Base-by-base conservation (phyloP, 257 asterid genomes). In the Echites panduratus region DNA sequence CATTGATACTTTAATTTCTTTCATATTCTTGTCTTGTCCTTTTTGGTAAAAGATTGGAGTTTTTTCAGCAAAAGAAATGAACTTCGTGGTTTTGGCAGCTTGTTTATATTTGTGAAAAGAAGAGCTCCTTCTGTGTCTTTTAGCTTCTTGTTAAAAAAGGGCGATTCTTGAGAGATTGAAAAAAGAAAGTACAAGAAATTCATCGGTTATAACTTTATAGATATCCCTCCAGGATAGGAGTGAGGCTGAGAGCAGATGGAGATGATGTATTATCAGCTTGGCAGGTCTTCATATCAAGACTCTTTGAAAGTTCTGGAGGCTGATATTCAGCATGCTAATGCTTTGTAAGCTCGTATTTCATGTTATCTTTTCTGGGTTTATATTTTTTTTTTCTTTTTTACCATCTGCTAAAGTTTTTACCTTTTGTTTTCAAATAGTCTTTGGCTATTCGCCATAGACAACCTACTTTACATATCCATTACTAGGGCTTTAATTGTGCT, bases 321-420 rank as follows among this genome's bases (percentile, higher is more conserved):
- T 75, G 98, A 92, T 83, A 84, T 90, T 68, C 95, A 85, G 78
- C 90, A 87, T 81, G 97, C 96, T 56, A 92, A 92, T 84, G 79
- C 87, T 80, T 72, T 92, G 98, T 92, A 84, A 85, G 97, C 74
- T 77, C 49, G 17, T 70, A 49, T 57, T 73, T 24, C 47, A 3
- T 38, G 54, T 38, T 57, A 17, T 54, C 14, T 64, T 56, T 73
- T 58, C 74, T 79, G 70, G 70, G 50, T n/a, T n/a, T n/a, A n/a
- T n/a, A n/a, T n/a, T n/a, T n/a, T 62, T 71, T 61, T 66, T 69
- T 13, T 78, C 17, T 12, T 72, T 62, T 24, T 69, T 57, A 67
- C 40, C 7, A 19, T 44, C 49, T 9, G 52, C 58, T 56, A 19
- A 12, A 10, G n/a, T 16, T 26, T 67, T 75, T 4, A 8, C 4